These are phyloP conservation scores for Saksenaea oblongispora DNA, from an alignment of 371 early-diverging fungal species.

Conservation along the genomic window DNA sequence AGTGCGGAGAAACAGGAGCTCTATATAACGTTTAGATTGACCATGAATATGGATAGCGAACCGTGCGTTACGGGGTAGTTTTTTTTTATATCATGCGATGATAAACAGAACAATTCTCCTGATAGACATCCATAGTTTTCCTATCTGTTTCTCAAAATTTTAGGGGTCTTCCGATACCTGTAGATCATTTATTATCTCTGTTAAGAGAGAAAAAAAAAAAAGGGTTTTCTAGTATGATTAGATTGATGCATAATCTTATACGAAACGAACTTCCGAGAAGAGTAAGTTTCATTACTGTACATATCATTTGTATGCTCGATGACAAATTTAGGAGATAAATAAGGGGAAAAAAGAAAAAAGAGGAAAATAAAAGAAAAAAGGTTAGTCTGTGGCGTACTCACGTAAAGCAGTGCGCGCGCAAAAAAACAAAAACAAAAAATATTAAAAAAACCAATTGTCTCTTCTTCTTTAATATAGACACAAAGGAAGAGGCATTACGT, in stretches of 20 bases:
- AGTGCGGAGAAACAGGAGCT: not conserved
- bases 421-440: no score
- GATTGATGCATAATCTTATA: not conserved
- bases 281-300: not conserved
- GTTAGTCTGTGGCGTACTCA: not conserved
- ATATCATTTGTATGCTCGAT: not conserved
- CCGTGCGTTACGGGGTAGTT: not conserved
- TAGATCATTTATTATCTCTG: not conserved
- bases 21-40: not conserved
- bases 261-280: not conserved
- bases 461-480: not conserved
- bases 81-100: not conserved
- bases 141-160: not conserved
- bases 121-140: not conserved
- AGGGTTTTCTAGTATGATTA: not conserved
- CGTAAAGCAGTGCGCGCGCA: no score
- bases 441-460: no score
- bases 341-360: no score
- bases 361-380: no score
- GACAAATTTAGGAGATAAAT: not conserved
- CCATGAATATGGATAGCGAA: not conserved
- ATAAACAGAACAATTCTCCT: not conserved
- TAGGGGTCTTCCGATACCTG: not conserved
- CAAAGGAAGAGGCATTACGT: no score
- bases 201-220: not conserved